Evolutionary conservation across 345 rosid species (phyloP), one percentile per base, ranked within the genome.

Genomic region (Adansonia digitata): DNA sequence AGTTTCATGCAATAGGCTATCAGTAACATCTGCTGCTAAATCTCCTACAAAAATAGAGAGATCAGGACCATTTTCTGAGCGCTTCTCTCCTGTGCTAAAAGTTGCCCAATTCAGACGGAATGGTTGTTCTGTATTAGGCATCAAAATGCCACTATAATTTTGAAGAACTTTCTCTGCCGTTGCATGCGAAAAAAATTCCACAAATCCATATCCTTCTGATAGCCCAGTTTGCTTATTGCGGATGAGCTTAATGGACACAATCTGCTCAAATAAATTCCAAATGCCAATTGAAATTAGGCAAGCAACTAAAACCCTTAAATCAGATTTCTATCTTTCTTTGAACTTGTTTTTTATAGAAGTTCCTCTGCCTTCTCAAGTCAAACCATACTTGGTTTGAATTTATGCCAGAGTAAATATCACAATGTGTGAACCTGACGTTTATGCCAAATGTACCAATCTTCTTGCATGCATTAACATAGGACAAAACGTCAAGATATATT

Each of bases 31-130:
- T 5, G 96, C 92, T 60, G 98, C 96, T 83, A 95, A 87, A 75
- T 93, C 97, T 39, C 99, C 99, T 24, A 95, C 99, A 81, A 93
- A 95, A 45, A 95, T 95, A 59, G 98, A 95, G 83, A 90, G 91
- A 79, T 93, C 97, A 53, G 98, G 88, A 70, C 88, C 92, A 74
- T 85, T 95, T 74, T 95, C 99, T 43, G 92, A 82, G 72, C 92
- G 88, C 91, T 93, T 93, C 78, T 95, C 98, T 31, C 92, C 92
- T 5, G 87, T 81, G 81, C 93, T 89, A 81, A 95, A 95, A 78
- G 97, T 88, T 45, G 99, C 99, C 99, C 99, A 95, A 80, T 95
- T 93, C 67, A 95, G 85, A 80, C 93, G 97, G 75, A 90, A 95
- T 12, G 93, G 94, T 77, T 88, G 98, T 3, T 95, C 98, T 0